Evolutionary conservation across 2,329 filamentous ascomycete genomes (phyloP), one percentile per base, ranked within the genome.

Genomic region (Ciborinia camelliae): DNA sequence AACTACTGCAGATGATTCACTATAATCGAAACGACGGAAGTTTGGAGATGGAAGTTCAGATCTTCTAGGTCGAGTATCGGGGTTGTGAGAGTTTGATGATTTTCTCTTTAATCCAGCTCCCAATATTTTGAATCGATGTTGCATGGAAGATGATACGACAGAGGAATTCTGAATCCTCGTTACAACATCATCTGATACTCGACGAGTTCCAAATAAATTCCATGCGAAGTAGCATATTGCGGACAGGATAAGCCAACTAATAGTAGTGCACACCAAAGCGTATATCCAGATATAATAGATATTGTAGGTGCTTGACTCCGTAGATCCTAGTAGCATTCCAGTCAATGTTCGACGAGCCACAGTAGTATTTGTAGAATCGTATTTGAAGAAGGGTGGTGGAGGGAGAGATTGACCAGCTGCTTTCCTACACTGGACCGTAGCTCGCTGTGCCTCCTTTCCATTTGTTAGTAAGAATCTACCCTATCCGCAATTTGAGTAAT

Each of bases 291-390:
- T 30, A 35, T 32, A 47, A 32, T n/a, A 30, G 20, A 5, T 47
- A 15, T 59, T 45, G 8, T 47, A 23, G 4, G 26, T 14, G 23
- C 18, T n/a, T 8, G 41, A n/a, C 39, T 23, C 12, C 4, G 55
- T 43, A n/a, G 45, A 47, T 3, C 47, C 58, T 50, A 52, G 8
- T 28, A 51, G 32, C 7, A 28, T 35, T 10, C 45, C 45, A 30
- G 18, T 15, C 12, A 35, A 18, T 28, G 47, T 51, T n/a, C 47
- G 45, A 30, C 47, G 58, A 41, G 39, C 6, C 12, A 41, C 4
- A n/a, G 43, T 51, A n/a, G 18, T 41, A 15, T 61, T 61, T 37
- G n/a, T 39, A 30, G 45, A 32, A 61, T 61, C 32, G 23, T 41
- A 39, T 26, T 23, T 20, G 32, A 50, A 61, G 18, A 51, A 51